phyloP scores from a whole-genome alignment of 75 land plant genomes.

The Azolla pinnata region DNA sequence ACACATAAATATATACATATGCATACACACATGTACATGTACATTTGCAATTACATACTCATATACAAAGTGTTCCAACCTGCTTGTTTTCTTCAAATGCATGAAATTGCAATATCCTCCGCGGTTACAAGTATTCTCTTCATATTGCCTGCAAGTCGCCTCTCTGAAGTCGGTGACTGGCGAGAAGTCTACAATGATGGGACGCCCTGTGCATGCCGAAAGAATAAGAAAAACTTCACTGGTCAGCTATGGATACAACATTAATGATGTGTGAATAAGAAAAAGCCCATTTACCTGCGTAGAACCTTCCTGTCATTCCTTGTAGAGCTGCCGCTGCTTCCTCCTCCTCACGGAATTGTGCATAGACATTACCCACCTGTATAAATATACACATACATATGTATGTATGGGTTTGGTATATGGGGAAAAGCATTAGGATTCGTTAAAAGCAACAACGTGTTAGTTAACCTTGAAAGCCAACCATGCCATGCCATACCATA shows the following conservation, averaged over 20 bases:
- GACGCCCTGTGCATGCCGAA: slow-evolving; percentile 36
- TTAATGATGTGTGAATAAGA: too few relatives aligned
- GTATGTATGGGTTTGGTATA: too few relatives aligned
- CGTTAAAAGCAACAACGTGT: too few relatives aligned
- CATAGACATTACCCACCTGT: slow-evolving; percentile 65
- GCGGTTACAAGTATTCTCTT: slow-evolving; percentile 72
- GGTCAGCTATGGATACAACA: too few relatives aligned
- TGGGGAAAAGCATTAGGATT: too few relatives aligned
- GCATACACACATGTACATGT: background rate
- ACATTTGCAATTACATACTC: too few relatives aligned
- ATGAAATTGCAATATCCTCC: slow-evolving; percentile 84
- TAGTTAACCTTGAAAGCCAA: too few relatives aligned
- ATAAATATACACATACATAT: background rate
- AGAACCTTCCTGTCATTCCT: slow-evolving; percentile 53
- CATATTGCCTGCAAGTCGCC: slow-evolving; percentile 69
- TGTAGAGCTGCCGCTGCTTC: slow-evolving; percentile 65
- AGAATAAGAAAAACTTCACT: too few relatives aligned
- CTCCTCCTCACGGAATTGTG: slow-evolving; percentile 75
- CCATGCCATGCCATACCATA: too few relatives aligned
- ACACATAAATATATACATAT: too few relatives aligned
- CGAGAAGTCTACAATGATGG: slow-evolving; percentile 70
- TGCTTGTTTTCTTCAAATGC: slow-evolving; percentile 60
- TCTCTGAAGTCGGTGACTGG: slow-evolving; percentile 79
- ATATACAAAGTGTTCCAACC: slow-evolving; percentile 5
- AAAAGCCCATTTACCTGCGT: slow-evolving; percentile 24